Percentiles rank a stretch among this genome's conserved stretches.
Conservation (phyloP, 2,329 filamentous ascomycete species). For the Microcyclospora tardicrescens region DNA sequence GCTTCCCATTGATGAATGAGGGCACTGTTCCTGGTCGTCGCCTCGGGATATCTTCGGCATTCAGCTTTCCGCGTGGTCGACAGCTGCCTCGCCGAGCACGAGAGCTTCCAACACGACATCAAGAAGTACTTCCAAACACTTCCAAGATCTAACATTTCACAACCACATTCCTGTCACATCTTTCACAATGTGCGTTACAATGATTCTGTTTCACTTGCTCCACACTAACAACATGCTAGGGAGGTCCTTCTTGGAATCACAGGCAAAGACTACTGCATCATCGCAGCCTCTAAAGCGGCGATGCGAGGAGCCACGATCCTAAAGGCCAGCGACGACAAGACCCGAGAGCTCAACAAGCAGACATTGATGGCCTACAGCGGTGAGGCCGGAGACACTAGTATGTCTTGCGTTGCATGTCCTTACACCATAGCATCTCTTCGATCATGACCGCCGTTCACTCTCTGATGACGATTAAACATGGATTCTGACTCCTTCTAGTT, state of each 20-base stretch:
- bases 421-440: not conserved
- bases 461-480: no score
- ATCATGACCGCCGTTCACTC: not conserved
- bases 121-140: not conserved
- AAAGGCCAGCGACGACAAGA: constrained; percentile 95
- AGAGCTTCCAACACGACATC: not conserved
- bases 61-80: no score
- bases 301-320: constrained; percentile 96
- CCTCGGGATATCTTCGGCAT: no score
- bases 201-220: not conserved
- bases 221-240: constrained; percentile 40
- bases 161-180: not conserved
- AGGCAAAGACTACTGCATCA: constrained; percentile 97
- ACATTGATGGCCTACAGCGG: constrained; percentile 91
- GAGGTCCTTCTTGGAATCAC: constrained; percentile 97
- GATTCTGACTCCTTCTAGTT: constrained; percentile 41
- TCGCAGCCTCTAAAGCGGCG: constrained; percentile 92
- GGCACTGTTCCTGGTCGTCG: no score
- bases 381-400: constrained; percentile 90
- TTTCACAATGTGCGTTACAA: not conserved
- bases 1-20: no score
- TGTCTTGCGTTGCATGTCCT: constrained; percentile 10
- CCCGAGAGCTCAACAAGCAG: constrained; percentile 78
- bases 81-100: not conserved
- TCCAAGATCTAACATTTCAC: not conserved